Percentiles rank a stretch among this genome's conserved stretches.
phyloP scores from a whole-genome alignment of 2,329 filamentous ascomycete genomes.

The Cladosporium phlei region DNA sequence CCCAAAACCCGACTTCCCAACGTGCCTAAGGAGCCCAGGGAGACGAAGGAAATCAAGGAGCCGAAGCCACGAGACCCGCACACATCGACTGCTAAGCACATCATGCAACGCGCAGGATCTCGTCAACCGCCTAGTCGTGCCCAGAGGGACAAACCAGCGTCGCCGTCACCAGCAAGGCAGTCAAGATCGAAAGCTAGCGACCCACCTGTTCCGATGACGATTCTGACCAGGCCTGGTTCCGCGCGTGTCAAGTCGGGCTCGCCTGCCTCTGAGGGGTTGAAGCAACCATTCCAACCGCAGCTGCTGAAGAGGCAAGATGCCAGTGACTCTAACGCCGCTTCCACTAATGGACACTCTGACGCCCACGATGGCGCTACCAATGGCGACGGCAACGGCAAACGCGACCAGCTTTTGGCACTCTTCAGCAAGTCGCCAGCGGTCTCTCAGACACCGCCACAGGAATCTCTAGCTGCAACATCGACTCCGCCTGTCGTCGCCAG shows the following conservation, averaged over 20 bases:
- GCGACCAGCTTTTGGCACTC: conserved; percentile 26
- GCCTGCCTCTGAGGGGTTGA: conserved; percentile 20
- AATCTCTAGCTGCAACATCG: conserved; percentile 9
- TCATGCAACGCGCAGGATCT: conserved; percentile 5
- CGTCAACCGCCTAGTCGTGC: not conserved
- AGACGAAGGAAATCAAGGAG: not conserved
- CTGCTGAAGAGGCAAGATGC: conserved; percentile 26
- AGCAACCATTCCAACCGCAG: conserved; percentile 25
- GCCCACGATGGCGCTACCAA: conserved; percentile 13
- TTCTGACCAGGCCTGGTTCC: conserved; percentile 26
- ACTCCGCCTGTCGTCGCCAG: not conserved
- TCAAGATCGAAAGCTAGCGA: not conserved
- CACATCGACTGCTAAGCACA: conserved; percentile 6
- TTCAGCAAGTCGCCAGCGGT: conserved; percentile 16
- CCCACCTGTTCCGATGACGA: conserved; percentile 13
- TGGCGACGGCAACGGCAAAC: conserved; percentile 19
- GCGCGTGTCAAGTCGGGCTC: conserved; percentile 15
- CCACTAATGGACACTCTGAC: not conserved
- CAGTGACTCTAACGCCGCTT: conserved; percentile 15
- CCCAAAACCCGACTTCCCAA: not conserved
- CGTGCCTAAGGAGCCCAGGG: not conserved
- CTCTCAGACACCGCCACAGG: conserved; percentile 12
- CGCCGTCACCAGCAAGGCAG: conserved; percentile 8
- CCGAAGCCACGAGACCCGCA: not conserved
- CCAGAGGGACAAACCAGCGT: not conserved